Conservation (phyloP, 2,329 filamentous ascomycete species). For the Xylariaceae sp. region DNA sequence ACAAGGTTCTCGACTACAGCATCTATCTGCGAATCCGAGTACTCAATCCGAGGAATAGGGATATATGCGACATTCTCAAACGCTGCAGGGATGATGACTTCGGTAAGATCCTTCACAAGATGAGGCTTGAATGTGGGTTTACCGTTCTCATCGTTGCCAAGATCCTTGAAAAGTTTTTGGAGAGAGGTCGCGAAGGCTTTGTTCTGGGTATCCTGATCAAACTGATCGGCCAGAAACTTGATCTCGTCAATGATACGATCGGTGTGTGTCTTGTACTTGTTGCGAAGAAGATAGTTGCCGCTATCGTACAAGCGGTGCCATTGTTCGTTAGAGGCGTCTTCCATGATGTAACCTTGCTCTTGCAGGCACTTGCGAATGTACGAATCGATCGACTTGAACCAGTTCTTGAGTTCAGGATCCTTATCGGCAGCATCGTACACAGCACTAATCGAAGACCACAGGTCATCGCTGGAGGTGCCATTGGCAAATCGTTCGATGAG, state of each 20-base stretch:
- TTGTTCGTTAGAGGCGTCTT: conserved; percentile 71
- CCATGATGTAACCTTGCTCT: conserved; percentile 86
- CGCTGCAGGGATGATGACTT: conserved; percentile 77
- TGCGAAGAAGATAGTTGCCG: conserved; percentile 79
- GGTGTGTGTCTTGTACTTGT: conserved; percentile 83
- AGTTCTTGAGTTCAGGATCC: conserved; percentile 80
- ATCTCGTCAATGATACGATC: conserved; percentile 83
- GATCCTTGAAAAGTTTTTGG: conserved; percentile 77
- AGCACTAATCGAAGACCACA: conserved; percentile 78
- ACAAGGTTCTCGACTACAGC: conserved; percentile 91
- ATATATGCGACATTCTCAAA: conserved; percentile 88
- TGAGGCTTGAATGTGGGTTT: conserved; percentile 90
- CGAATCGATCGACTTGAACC: conserved; percentile 75
- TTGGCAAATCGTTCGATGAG: conserved; percentile 96
- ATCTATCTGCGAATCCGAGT: conserved; percentile 78
- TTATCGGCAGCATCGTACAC: conserved; percentile 84
- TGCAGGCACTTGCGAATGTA: conserved; percentile 82
- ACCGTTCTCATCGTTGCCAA: conserved; percentile 83
- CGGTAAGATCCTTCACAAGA: conserved; percentile 80
- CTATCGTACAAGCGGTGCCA: conserved; percentile 84
- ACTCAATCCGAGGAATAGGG: conserved; percentile 91
- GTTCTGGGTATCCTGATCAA: conserved; percentile 85
- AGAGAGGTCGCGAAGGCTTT: conserved; percentile 70
- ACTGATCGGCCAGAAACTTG: conserved; percentile 85
- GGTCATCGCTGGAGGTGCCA: conserved; percentile 79